A percentile compares a stretch with the other conserved stretches of the same genome.
Conservation (phyloP, 805 yeast species). For the Lipomyces yamanashiensis region DNA sequence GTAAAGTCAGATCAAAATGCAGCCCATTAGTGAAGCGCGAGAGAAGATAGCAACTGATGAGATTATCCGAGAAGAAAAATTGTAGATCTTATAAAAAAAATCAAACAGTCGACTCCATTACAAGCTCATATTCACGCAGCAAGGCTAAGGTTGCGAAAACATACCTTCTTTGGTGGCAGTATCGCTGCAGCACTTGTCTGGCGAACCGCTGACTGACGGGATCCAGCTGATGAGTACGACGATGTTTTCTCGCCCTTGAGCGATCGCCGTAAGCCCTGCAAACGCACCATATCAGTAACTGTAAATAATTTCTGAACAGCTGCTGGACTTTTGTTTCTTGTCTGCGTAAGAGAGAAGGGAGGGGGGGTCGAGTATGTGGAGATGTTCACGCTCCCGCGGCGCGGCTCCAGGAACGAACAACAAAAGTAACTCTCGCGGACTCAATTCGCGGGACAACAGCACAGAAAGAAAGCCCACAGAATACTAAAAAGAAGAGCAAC, state of each 20-base stretch:
- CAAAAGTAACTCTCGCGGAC: neutral
- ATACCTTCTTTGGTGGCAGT: conserved; percentile 28
- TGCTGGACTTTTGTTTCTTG: neutral
- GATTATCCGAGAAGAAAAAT: neutral
- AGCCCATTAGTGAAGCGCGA: too few relatives aligned
- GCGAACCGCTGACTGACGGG: conserved; percentile 4
- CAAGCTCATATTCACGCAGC: neutral
- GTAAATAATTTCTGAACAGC: neutral
- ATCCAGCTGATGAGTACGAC: neutral
- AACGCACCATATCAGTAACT: neutral
- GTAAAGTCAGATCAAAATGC: neutral
- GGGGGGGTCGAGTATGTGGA: neutral
- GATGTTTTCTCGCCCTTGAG: conserved; percentile 22
- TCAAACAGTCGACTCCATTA: neutral
- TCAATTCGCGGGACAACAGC: neutral
- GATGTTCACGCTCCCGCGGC: neutral
- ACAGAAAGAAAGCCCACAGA: neutral
- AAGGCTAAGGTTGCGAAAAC: neutral
- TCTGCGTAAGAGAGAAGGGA: neutral
- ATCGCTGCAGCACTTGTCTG: conserved; percentile 9
- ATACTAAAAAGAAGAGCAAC: neutral
- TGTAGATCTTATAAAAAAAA: neutral
- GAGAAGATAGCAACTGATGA: too few relatives aligned
- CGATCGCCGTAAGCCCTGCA: conserved; percentile 30
- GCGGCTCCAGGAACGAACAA: neutral